Conservation (phyloP, 164 flowering plant species). For the Echeveria elegans region DNA sequence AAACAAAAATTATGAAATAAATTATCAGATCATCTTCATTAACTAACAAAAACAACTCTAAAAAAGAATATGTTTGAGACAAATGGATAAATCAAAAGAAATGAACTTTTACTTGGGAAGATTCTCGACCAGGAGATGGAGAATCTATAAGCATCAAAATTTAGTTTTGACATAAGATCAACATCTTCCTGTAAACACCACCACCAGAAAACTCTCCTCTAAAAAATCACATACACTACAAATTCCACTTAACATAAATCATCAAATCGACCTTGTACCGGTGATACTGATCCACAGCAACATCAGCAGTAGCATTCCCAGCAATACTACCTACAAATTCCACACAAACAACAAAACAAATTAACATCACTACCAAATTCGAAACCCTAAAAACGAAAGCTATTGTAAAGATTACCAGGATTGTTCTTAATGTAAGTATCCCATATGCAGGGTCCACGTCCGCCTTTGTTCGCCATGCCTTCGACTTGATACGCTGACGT, state of each 20-base stretch:
- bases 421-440: neutral
- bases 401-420: neutral
- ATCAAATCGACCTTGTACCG: conserved; percentile 24
- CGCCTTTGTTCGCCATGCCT: neutral
- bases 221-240: neutral
- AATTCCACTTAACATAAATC: neutral
- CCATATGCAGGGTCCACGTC: conserved; percentile 1
- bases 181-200: conserved; percentile 10
- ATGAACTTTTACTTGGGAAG: conserved; percentile 8
- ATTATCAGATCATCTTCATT: neutral
- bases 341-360: neutral
- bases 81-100: neutral
- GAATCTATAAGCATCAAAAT: conserved; percentile 10
- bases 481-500: conserved; percentile 8
- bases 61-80: neutral
- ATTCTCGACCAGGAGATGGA: conserved; percentile 13
- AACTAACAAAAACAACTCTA: neutral
- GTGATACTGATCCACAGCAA: conserved; percentile 35
- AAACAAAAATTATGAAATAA: neutral
- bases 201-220: neutral
- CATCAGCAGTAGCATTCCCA: conserved; percentile 26
- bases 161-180: neutral
- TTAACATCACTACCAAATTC: too few species aligned
- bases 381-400: neutral
- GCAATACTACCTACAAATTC: conserved; percentile 19